Percentiles rank a stretch among this genome's conserved stretches.
Evolutionary conservation across 768 basidiomycete species (phyloP).

Genomic region (Trametes maxima): DNA sequence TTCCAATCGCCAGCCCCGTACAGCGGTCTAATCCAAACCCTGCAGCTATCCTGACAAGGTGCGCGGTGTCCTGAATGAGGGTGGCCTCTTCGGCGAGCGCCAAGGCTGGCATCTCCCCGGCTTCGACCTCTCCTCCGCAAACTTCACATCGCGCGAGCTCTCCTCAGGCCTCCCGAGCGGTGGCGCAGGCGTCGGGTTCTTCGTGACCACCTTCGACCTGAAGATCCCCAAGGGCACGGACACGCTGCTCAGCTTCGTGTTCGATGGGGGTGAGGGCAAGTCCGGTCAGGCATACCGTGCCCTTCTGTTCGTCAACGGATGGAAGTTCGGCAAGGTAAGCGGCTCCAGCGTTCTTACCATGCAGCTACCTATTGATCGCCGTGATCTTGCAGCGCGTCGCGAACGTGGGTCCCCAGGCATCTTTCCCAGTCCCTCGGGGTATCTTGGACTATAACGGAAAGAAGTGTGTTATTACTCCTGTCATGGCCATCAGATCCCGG

Average conservation of each 20-base stretch:
- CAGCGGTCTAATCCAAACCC: background rate
- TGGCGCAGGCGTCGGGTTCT: slow-evolving; percentile 76
- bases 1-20: background rate
- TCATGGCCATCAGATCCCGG: no score
- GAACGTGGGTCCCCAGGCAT: slow-evolving; percentile 59
- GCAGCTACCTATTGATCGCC: background rate
- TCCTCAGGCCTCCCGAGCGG: slow-evolving; percentile 57
- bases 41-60: slow-evolving; percentile 70
- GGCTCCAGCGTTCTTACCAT: background rate
- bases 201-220: slow-evolving; percentile 71
- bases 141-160: slow-evolving; percentile 61
- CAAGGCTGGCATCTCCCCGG: slow-evolving; percentile 53
- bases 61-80: slow-evolving; percentile 48
- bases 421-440: slow-evolving; percentile 84
- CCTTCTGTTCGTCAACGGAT: slow-evolving; percentile 79
- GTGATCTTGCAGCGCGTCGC: slow-evolving; percentile 28
- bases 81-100: slow-evolving; percentile 47
- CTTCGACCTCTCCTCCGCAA: slow-evolving; percentile 47
- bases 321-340: slow-evolving; percentile 85
- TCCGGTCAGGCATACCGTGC: slow-evolving; percentile 70
- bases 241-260: slow-evolving; percentile 70
- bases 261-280: slow-evolving; percentile 44
- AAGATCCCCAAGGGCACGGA: slow-evolving; percentile 60
- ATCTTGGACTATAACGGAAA: slow-evolving; percentile 71
- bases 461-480: slow-evolving; percentile 52